Evolutionary conservation across 352 stramenopile species (phyloP), one percentile per base, ranked within the genome.

Genomic region (Globisporangium parvum): DNA sequence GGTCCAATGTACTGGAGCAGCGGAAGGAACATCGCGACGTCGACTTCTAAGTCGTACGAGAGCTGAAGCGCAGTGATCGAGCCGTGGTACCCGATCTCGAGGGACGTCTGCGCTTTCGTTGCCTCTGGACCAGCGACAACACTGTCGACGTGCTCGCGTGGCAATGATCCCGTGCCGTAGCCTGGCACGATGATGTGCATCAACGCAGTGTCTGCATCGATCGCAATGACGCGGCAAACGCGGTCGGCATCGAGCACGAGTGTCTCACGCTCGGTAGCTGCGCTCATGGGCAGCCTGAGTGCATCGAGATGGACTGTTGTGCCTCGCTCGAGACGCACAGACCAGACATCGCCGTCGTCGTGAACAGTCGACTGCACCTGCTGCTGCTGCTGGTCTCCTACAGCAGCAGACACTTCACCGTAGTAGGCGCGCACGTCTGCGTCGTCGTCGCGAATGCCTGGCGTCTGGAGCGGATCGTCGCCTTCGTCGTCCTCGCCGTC

Each of bases 1-100:
- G 3, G 33, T 2, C 46, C 46, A n/a, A 51, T 26, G 15, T 51
- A 51, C 46, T 18, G 24, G 24, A 51, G 23, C 46, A 51, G 46
- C 46, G 46, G 46, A 8, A 51, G 46, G 0, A 51, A 28, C 18
- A n/a, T 18, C 15, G 15, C 26, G 24, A 39, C 15, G 24, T n/a
- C 24, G 35, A 17, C 8, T 26, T 18, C 8, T 2, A 6, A 9
- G 46, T 20, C 5, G 46, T 26, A 23, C 35, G 33, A 15, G 35
- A n/a, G 2, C 46, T 26, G 26, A 51, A 28, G 9, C 46, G 35
- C 46, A 26, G 46, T 37, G 46, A 51, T 51, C 15, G 46, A 39
- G 9, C 23, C 46, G 23, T 28, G 46, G 35, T 51, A 51, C 17
- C 46, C 46, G 24, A 26, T 20, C 18, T 26, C 33, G 6, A 51